Percentiles rank a stretch among this genome's conserved stretches.
Conservation (phyloP, 2,329 filamentous ascomycete genomes). For the Endocalyx cinctus region DNA sequence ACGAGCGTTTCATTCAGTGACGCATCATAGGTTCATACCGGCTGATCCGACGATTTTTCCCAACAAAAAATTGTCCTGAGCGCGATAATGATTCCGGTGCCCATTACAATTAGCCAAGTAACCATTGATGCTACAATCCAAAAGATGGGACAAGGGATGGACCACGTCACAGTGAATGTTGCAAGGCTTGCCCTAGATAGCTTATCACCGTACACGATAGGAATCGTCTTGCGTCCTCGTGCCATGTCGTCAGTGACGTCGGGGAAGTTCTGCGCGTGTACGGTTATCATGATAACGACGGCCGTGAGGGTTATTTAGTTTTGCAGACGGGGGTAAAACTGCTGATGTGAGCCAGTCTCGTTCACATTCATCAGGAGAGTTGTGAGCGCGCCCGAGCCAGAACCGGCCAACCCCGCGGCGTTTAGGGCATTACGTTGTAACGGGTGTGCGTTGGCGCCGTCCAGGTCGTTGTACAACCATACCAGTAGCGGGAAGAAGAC, state of each 20-base stretch:
- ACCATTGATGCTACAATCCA: constrained; percentile 3
- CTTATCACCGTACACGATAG: constrained; percentile 21
- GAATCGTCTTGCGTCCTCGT: constrained; percentile 20
- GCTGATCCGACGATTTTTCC: no score
- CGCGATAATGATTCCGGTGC: no score
- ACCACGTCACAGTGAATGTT: constrained; percentile 5
- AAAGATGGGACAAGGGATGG: constrained; percentile 3
- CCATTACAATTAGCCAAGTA: no score
- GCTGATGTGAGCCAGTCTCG: no score
- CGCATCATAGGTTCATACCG: no score
- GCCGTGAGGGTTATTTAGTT: constrained; percentile 19
- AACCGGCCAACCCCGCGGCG: constrained; percentile 22
- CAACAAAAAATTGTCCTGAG: no score
- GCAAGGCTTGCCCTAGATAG: constrained; percentile 4
- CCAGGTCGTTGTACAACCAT: constrained; percentile 28
- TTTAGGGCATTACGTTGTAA: constrained; percentile 23
- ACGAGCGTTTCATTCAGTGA: no score
- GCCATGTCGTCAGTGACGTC: constrained; percentile 20
- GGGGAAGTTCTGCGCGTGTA: constrained; percentile 23
- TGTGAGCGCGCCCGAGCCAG: constrained; percentile 21
- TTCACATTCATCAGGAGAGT: constrained; percentile 6
- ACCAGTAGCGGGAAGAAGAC: constrained; percentile 19
- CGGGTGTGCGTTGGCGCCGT: constrained; percentile 15
- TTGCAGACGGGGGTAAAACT: no score
- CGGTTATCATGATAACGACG: constrained; percentile 18